Conservation (phyloP, 2,329 filamentous ascomycete genomes). For the Stachybotrys echinatus region DNA sequence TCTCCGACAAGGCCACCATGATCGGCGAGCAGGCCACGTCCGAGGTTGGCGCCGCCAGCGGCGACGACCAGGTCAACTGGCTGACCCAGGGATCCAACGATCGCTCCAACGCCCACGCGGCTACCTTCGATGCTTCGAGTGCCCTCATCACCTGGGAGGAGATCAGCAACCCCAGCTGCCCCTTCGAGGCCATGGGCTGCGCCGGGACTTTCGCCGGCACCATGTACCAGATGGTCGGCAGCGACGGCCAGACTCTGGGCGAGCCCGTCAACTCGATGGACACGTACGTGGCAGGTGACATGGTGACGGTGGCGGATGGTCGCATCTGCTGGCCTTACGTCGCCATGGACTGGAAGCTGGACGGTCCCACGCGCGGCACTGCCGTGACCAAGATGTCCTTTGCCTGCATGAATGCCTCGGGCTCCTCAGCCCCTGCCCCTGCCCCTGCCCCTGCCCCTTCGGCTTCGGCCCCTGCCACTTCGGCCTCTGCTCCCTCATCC, state of each 20-base stretch:
- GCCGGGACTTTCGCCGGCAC: conserved; percentile 52
- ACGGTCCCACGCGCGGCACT: conserved; percentile 12
- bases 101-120: conserved; percentile 53
- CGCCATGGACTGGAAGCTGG: conserved; percentile 44
- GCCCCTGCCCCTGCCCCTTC: not conserved
- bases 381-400: conserved; percentile 43
- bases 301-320: conserved; percentile 53
- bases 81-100: conserved; percentile 45
- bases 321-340: conserved; percentile 59
- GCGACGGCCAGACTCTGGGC: conserved; percentile 45
- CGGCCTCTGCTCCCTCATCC: not conserved
- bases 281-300: conserved; percentile 56
- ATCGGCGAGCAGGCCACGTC: conserved; percentile 48
- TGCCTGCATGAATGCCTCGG: conserved; percentile 33
- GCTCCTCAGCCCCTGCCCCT: not conserved
- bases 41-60: conserved; percentile 43
- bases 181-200: conserved; percentile 55
- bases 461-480: not conserved
- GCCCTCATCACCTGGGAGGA: conserved; percentile 58
- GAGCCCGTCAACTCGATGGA: conserved; percentile 42
- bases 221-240: conserved; percentile 52
- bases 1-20: conserved; percentile 54
- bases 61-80: conserved; percentile 57
- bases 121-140: conserved; percentile 44
- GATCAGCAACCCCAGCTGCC: conserved; percentile 48